Conservation (phyloP, 495 filamentous ascomycete species). For the Glarea lozoyensis region DNA sequence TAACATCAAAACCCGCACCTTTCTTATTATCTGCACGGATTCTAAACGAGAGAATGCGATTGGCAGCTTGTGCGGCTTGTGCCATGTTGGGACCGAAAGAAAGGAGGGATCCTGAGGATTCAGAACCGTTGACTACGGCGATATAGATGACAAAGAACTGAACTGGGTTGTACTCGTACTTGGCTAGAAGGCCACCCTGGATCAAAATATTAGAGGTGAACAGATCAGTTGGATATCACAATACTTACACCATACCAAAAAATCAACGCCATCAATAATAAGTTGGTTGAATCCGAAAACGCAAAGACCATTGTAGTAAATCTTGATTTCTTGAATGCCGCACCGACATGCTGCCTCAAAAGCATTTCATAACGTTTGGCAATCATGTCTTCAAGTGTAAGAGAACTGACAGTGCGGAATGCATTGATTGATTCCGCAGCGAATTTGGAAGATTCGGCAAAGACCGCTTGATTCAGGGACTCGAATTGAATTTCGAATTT, state of each 20-base stretch:
- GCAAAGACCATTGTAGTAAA: conserved; percentile 42
- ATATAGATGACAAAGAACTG: conserved; percentile 25
- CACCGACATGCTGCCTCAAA: conserved; percentile 39
- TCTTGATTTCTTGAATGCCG: conserved; percentile 42
- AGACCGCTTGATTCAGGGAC: conserved; percentile 39
- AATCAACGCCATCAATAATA: conserved; percentile 43
- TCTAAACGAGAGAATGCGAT: conserved; percentile 34
- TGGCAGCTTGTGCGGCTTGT: conserved; percentile 44
- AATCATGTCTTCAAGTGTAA: conserved; percentile 46
- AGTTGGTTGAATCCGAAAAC: conserved; percentile 35
- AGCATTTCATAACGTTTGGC: conserved; percentile 37
- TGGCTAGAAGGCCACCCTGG: conserved; percentile 15
- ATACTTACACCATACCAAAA: conserved; percentile 43
- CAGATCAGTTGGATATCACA: neutral
- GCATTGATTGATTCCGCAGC: conserved; percentile 48
- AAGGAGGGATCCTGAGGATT: conserved; percentile 10
- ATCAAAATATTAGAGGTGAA: neutral
- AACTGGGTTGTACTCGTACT: conserved; percentile 17
- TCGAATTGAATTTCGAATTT: conserved; percentile 45
- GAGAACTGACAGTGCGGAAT: conserved; percentile 45
- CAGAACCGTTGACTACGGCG: conserved; percentile 20
- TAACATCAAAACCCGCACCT: conserved; percentile 10
- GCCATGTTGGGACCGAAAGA: conserved; percentile 39
- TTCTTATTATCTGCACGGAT: neutral
- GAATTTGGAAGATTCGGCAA: conserved; percentile 46